Evolutionary conservation across 1,284 basidiomycete genomes (phyloP), one percentile per base, ranked within the genome.

Genomic region (Ustilago hordei): DNA sequence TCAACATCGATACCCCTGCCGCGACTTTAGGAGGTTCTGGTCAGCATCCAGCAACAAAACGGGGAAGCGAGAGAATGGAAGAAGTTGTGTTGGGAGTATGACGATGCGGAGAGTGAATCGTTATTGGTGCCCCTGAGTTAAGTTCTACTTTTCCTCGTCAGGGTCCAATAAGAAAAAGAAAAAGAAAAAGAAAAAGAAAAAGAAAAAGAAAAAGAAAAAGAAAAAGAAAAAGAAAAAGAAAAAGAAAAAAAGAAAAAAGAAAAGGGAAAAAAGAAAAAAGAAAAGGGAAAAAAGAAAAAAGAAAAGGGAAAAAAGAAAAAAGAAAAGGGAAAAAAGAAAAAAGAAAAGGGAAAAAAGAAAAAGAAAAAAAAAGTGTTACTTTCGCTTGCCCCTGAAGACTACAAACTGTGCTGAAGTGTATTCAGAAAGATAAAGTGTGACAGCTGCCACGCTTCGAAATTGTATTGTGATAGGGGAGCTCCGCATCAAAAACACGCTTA

Each of bases 391-490:
- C 19, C 45, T 23, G 8, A 23, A 2, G 19, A 48, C n/a, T 48
- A 23, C 45, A 48, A 48, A 48, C 11, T 8, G n/a, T n/a, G 4
- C n/a, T 48, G 11, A 8, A 23, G 31, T 31, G 48, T 50, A 48
- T 55, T 39, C 6, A n/a, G 59, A 59, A 41, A 38, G 47, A 38
- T 23, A 13, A 48, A 39, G 8, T 34, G 4, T 66, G 64, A 60
- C 64, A 66, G 64, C 64, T 66, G 64, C 58, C 64, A 60, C 34
- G 23, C 2, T 35, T 28, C 17, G 9, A 47, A 35, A 4, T 19
- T 55, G 28, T 36, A 54, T 31, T 53, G 19, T n/a, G 35, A 62
- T 43, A 63, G 61, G 64, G 64, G 64, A 28, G 58, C 59, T 61
- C 59, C 50, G 52, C 59, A 61, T 61, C 31, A 39, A 38, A 13